Conservation (phyloP, 1,284 basidiomycete genomes). For the Ceratobasidium sp. region DNA sequence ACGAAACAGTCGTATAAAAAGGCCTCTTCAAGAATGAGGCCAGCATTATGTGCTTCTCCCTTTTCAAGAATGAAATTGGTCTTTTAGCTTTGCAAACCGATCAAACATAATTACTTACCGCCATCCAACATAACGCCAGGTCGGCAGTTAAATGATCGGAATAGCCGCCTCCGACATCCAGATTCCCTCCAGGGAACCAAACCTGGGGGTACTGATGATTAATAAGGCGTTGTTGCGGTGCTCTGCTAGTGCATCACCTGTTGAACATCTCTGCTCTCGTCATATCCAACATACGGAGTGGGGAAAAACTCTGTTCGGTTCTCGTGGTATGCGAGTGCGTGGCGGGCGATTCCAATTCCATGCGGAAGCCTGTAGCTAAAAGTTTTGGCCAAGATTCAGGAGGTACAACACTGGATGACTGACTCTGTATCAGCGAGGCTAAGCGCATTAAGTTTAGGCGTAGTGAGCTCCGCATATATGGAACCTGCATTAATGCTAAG, state of each 20-base stretch:
- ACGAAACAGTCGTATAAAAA: constrained; percentile 28
- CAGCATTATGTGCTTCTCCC: background rate
- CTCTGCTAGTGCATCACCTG: background rate
- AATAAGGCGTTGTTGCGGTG: too few relatives aligned
- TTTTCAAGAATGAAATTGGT: background rate
- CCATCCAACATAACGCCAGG: constrained; percentile 47
- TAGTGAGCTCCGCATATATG: constrained; percentile 17
- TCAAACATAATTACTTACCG: constrained; percentile 14
- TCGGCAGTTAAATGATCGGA: constrained; percentile 45
- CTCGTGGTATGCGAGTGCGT: constrained; percentile 38
- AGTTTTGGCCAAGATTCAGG: background rate
- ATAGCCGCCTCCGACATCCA: constrained; percentile 48
- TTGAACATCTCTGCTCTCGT: constrained; percentile 16
- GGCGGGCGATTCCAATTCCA: constrained; percentile 26
- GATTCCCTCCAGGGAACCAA: constrained; percentile 46
- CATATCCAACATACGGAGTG: constrained; percentile 29
- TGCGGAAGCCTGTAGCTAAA: constrained; percentile 11
- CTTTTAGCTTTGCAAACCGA: too few relatives aligned
- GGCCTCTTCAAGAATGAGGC: constrained; percentile 12
- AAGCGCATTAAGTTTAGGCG: constrained; percentile 33
- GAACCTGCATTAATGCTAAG: background rate
- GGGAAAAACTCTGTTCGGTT: constrained; percentile 40
- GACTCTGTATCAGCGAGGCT: constrained; percentile 30
- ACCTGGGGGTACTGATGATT: constrained; percentile 10
- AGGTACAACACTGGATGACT: background rate